phyloP scores from a whole-genome alignment of 306 rosid genomes.

The Citrullus amarus region DNA sequence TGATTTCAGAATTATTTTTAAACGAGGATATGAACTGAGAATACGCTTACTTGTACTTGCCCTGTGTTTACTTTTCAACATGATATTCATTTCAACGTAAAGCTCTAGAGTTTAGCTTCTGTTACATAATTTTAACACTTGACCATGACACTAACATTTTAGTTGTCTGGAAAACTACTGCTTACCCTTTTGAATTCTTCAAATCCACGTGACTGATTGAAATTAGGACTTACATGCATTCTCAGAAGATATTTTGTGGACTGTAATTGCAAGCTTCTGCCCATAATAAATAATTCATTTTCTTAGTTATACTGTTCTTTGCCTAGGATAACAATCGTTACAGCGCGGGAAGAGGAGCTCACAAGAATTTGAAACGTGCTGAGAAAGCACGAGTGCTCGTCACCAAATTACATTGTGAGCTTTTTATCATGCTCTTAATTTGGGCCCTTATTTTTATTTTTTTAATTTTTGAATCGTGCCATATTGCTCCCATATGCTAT shows the following conservation, averaged over 20 bases:
- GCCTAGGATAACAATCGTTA: slow-evolving; percentile 80
- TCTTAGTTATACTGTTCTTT: not conserved
- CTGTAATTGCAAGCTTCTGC: not conserved
- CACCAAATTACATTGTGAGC: slow-evolving; percentile 67
- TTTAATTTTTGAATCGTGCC: not conserved
- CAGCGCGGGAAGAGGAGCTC: slow-evolving; percentile 85
- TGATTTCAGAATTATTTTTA: not conserved
- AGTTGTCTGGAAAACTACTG: not conserved
- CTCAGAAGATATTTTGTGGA: slow-evolving; percentile 1
- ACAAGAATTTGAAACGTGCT: slow-evolving; percentile 83
- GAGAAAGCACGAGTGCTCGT: slow-evolving; percentile 77
- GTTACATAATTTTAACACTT: no score
- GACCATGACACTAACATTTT: not conserved
- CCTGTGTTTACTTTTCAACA: not conserved
- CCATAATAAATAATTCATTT: not conserved
- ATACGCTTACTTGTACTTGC: not conserved
- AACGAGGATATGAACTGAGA: not conserved
- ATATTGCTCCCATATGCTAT: not conserved
- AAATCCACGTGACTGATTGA: not conserved
- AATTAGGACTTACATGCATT: not conserved
- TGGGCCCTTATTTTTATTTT: not conserved
- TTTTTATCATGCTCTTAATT: not conserved
- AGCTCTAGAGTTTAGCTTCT: no score
- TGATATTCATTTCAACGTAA: no score
- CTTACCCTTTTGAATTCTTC: not conserved